A percentile compares a stretch with the other conserved stretches of the same genome.
These are phyloP conservation scores for Cyamopsis tetragonoloba DNA, from an alignment of 306 rosid genomes.

Conservation along the genomic window DNA sequence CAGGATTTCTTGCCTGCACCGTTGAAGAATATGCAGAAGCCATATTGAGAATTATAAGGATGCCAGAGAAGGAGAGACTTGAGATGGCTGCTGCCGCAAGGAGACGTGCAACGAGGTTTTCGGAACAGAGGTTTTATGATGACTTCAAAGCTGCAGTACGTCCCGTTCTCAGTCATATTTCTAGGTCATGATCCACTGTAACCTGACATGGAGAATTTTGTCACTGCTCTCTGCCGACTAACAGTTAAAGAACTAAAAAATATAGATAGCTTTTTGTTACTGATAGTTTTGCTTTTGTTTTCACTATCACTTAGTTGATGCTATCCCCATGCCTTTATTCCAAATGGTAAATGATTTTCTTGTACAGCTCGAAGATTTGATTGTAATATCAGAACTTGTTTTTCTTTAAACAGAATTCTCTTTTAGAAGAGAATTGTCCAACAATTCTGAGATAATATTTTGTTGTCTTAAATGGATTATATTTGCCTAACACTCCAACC, in stretches of 20 bases:
- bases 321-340: background rate
- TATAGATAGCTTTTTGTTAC: background rate
- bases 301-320: background rate
- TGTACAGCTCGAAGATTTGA: slow-evolving; percentile 9
- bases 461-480: too few species aligned
- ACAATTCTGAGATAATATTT: too few species aligned
- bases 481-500: too few species aligned
- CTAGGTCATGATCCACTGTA: slow-evolving; percentile 28
- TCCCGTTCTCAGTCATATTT: slow-evolving; percentile 41
- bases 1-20: slow-evolving; percentile 78
- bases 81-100: slow-evolving; percentile 85
- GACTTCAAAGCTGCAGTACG: slow-evolving; percentile 70
- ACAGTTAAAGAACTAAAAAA: background rate
- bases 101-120: slow-evolving; percentile 70
- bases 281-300: background rate
- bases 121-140: slow-evolving; percentile 79
- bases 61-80: slow-evolving; percentile 64
- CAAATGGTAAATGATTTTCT: background rate
- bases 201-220: background rate
- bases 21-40: slow-evolving; percentile 83
- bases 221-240: background rate
- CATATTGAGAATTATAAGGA: slow-evolving; percentile 49
- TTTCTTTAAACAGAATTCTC: too few species aligned
- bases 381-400: slow-evolving; percentile 3
- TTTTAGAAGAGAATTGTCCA: too few species aligned